These are phyloP conservation scores for Lachnellula suecica DNA, from an alignment of 2,329 filamentous ascomycete species.

Conservation along the genomic window DNA sequence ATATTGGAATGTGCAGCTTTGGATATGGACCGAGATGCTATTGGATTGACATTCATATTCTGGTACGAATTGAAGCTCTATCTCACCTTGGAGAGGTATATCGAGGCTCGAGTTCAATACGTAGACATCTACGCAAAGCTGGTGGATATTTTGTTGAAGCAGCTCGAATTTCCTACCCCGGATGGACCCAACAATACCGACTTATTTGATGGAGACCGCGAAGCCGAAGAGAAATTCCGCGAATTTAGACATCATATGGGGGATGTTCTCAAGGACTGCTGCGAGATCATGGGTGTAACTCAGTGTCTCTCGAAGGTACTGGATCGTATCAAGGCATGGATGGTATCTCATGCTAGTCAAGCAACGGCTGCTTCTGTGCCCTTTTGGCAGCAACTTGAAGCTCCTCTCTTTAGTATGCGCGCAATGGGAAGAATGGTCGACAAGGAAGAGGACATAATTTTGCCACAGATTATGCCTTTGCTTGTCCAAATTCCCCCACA, in stretches of 20 bases:
- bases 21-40: slow-evolving; percentile 86
- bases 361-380: slow-evolving; percentile 75
- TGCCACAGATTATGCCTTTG: slow-evolving; percentile 89
- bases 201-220: slow-evolving; percentile 91
- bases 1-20: slow-evolving; percentile 88
- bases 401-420: slow-evolving; percentile 90
- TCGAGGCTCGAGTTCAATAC: slow-evolving; percentile 73
- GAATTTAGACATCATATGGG: slow-evolving; percentile 97
- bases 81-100: slow-evolving; percentile 85
- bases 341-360: slow-evolving; percentile 74
- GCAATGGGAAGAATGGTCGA: slow-evolving; percentile 97
- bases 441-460: slow-evolving; percentile 79
- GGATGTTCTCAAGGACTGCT: slow-evolving; percentile 95
- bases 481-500: slow-evolving; percentile 93
- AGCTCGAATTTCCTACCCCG: slow-evolving; percentile 81
- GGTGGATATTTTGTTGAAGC: slow-evolving; percentile 88
- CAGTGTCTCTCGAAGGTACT: slow-evolving; percentile 91
- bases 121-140: slow-evolving; percentile 83
- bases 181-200: slow-evolving; percentile 71
- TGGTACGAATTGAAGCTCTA: slow-evolving; percentile 99
- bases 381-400: slow-evolving; percentile 95
- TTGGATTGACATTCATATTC: slow-evolving; percentile 92
- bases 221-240: slow-evolving; percentile 94
- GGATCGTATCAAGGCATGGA: slow-evolving; percentile 83
- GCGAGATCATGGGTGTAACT: slow-evolving; percentile 90